Evolutionary conservation across 2,329 filamentous ascomycete species (phyloP).

Genomic region (Ophiocordyceps polyrhachis-furcata): DNA sequence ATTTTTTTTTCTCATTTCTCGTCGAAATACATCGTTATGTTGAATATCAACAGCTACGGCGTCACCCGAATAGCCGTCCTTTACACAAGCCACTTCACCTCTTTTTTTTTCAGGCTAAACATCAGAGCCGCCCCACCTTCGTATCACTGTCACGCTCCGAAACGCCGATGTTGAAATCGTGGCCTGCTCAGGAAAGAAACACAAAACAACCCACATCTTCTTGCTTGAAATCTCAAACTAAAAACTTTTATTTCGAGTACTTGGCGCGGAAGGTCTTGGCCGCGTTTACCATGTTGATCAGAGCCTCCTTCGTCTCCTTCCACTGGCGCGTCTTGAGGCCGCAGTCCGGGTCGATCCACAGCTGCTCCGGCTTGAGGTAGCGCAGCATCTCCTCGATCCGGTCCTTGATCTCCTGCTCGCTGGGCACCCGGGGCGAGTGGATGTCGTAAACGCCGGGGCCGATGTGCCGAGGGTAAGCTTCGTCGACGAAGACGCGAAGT

Average conservation of each 20-base stretch:
- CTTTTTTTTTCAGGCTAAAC: constrained; percentile 15
- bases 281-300: constrained; percentile 94
- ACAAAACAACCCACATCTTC: constrained; percentile 9
- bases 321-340: constrained; percentile 98
- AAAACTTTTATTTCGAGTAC: constrained; percentile 44
- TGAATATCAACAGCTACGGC: too few relatives aligned
- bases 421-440: constrained; percentile 94
- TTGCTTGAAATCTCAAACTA: constrained; percentile 5
- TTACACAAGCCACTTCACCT: not conserved
- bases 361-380: constrained; percentile 93
- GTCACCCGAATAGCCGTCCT: too few relatives aligned
- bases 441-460: constrained; percentile 99
- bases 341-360: constrained; percentile 99
- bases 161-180: constrained; percentile 44
- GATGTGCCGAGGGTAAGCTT: constrained; percentile 94
- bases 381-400: constrained; percentile 95
- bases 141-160: constrained; percentile 18
- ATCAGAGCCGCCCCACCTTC: constrained; percentile 11
- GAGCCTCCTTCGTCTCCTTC: constrained; percentile 93
- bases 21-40: too few relatives aligned
- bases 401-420: constrained; percentile 95
- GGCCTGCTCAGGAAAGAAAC: constrained; percentile 20
- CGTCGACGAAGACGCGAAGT: constrained; percentile 94
- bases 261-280: constrained; percentile 93
- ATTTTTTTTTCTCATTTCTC: too few relatives aligned